Base-by-base conservation (phyloP, 352 stramenopile genomes). In the Globisporangium cederbergense region DNA sequence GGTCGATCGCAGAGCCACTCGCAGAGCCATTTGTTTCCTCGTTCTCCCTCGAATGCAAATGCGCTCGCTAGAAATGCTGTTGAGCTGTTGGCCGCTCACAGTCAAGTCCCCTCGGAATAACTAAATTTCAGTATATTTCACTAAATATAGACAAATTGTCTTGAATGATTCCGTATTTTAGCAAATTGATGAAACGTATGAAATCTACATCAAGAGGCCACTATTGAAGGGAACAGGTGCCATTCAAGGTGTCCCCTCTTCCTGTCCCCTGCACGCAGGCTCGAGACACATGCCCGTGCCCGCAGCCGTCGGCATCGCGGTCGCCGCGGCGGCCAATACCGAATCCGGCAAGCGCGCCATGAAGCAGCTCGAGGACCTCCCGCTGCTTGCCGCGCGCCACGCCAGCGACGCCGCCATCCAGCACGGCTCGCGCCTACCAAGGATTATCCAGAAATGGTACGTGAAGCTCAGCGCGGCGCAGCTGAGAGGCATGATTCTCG, bases 351-450 rank as follows among this genome's bases (percentile, higher is more conserved):
- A 76, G 47, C 71, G 75, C 51, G 75, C 57, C n/a, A 60, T 83
- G 56, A 66, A 64, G n/a, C 71, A 83, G 49, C 55, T 73, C 18
- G 73, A 81, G 58, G 75, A 78, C 16, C 66, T 81, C 49, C 76
- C 73, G 51, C 68, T 83, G 40, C 71, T 83, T 28, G 52, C 77
- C 9, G 62, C 71, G 0, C 71, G 72, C 25, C 60, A 72, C 52
- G 73, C 67, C 40, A 60, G 42, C 34, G 58, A 70, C 34, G 38
- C 20, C 2, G 30, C 43, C 18, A 49, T 45, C 20, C 30, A 28
- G 5, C 30, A 65, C 14, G 52, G 49, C 11, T 55, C 49, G 4
- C 20, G 36, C 20, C 18, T 58, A 1, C 40, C 64, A 3, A 30
- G 2, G 28, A 11, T 8, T 7, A 13, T 56, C 4, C 52, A 64